Evolutionary conservation across 106 monocot genomes (phyloP), one percentile per base, ranked within the genome.

Genomic region (Dendrobium chrysotoxum): DNA sequence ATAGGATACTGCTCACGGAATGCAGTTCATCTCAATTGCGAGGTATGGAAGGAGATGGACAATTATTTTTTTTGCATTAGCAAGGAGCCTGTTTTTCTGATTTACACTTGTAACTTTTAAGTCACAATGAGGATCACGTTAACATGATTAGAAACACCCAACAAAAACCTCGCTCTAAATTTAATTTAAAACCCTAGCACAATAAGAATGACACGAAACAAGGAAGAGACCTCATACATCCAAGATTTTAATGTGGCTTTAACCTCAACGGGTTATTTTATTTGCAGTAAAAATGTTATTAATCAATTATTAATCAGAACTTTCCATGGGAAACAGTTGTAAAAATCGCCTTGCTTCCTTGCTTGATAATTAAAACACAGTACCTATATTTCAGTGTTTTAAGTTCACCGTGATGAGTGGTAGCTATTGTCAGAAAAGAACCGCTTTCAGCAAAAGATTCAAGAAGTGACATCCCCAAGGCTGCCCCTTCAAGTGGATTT

Each of bases 401-500:
- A 17, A 95, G 89, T 81, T 95, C 95, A 73, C 95, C 92, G 84
- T 95, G 95, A 88, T 95, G 95, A 84, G 95, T 95, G 20, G 92
- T 92, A 72, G 92, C 92, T 82, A 95, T 82, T 28, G 95, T 92
- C 40, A 95, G 81, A 78, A 88, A 89, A 31, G 92, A 87, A 35
- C 82, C 82, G 57, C 46, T 75, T 75, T 86, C 81, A 79, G 91
- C 92, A 88, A 95, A 92, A 83, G 87, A 91, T 83, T 92, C 92
- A 44, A 95, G 79, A 80, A 95, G 72, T 76, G 95, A 89, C 95
- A 92, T 92, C 42, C 92, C 95, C 73, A 95, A 80, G 44, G 95
- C 92, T 82, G 95, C 90, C 81, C 92, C 92, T 95, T 95, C 95
- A 75, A 95, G 87, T 65, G 95, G 95, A 91, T 95, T 92, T 54